A percentile compares a stretch with the other conserved stretches of the same genome.
Evolutionary conservation across 179 eudicot genomes (phyloP).

Genomic region (Drosera spatulata): DNA sequence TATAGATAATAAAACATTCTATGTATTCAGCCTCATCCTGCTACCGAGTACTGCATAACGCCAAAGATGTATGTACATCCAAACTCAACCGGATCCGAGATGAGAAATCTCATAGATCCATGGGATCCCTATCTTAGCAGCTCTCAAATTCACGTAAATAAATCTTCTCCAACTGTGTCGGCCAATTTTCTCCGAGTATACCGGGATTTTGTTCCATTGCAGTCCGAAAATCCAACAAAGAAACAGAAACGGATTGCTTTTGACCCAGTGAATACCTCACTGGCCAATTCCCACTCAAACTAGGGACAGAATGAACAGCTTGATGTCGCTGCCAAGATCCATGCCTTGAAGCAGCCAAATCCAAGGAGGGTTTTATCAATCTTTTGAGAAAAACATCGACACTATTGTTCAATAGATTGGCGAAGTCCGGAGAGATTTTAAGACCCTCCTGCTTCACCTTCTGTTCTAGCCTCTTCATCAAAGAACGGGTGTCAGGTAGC

Average conservation of each 20-base stretch:
- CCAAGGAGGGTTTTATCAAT: slow-evolving; percentile 42
- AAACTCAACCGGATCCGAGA: not conserved
- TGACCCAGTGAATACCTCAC: not conserved
- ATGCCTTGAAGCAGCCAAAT: slow-evolving; percentile 31
- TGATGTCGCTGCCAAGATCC: slow-evolving; percentile 16
- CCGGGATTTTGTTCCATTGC: slow-evolving; percentile 53
- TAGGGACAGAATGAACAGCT: slow-evolving; percentile 8
- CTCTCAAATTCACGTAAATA: slow-evolving; percentile 17
- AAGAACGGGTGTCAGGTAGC: slow-evolving; percentile 40
- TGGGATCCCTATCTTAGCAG: not conserved
- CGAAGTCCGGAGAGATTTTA: slow-evolving; percentile 37
- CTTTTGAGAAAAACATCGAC: slow-evolving; percentile 47
- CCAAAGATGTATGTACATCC: not conserved
- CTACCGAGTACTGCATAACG: no score
- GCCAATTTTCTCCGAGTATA: slow-evolving; percentile 65
- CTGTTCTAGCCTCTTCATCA: slow-evolving; percentile 39
- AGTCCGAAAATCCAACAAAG: slow-evolving; percentile 40
- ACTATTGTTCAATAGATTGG: slow-evolving; percentile 49
- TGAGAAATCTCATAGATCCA: not conserved
- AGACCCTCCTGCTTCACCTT: slow-evolving; percentile 47
- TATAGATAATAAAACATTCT: no score
- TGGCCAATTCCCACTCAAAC: slow-evolving; percentile 23
- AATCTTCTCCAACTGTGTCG: slow-evolving; percentile 49
- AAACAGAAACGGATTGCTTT: no score
- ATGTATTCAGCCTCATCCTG: no score